Percentiles rank a stretch among this genome's conserved stretches.
Conservation (phyloP, 2,329 filamentous ascomycete species). For the Colletotrichum sp. region DNA sequence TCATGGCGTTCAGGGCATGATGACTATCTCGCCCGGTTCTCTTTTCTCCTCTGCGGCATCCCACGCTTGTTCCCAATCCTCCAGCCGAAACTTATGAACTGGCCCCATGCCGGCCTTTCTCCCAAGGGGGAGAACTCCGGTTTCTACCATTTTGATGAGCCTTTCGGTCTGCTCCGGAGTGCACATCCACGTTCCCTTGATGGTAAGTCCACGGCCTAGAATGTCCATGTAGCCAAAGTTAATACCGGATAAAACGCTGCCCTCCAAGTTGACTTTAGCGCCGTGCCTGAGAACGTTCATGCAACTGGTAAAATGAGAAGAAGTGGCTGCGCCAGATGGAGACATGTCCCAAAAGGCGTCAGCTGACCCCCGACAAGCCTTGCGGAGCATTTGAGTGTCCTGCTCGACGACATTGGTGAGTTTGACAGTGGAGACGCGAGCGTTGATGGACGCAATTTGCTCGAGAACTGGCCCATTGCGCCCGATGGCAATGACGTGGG, state of each 20-base stretch:
- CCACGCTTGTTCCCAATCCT: neutral
- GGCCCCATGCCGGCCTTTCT: neutral
- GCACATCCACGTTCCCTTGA: neutral
- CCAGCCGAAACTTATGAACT: neutral
- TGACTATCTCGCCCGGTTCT: neutral
- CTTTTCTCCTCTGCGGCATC: neutral
- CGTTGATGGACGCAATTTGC: constrained; percentile 30
- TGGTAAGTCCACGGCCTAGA: neutral
- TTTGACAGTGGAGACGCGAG: constrained; percentile 38
- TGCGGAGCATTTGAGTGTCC: constrained; percentile 32
- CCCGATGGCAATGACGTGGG: constrained; percentile 56
- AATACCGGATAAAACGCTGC: neutral
- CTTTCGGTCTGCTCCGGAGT: neutral
- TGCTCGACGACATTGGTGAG: constrained; percentile 42
- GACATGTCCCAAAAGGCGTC: neutral
- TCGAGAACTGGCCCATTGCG: constrained; percentile 40
- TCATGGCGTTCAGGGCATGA: neutral
- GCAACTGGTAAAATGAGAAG: neutral
- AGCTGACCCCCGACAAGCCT: neutral
- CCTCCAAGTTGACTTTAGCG: neutral
- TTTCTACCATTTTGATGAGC: neutral
- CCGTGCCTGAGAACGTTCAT: neutral
- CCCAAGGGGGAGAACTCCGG: neutral
- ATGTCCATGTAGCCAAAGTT: constrained; percentile 1
- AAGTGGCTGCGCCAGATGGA: neutral